Conservation (phyloP, 495 filamentous ascomycete genomes). For the Thermochaetoides thermophila region DNA sequence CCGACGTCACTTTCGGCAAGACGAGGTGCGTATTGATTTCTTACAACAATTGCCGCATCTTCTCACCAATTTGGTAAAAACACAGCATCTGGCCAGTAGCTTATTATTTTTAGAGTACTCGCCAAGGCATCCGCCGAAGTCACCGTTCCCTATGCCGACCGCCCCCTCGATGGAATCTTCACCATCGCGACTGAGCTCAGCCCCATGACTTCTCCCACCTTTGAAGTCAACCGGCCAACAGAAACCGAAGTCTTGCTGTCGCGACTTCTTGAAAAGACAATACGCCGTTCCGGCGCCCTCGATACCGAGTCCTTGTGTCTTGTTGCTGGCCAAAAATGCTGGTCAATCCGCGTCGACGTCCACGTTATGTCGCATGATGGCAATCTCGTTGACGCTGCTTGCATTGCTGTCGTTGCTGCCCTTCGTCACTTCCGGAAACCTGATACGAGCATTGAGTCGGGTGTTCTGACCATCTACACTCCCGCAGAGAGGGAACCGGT, state of each 20-base stretch:
- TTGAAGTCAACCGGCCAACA: slow-evolving; percentile 71
- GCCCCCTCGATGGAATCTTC: slow-evolving; percentile 90
- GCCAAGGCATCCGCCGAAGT: slow-evolving; percentile 80
- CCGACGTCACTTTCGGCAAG: slow-evolving; percentile 78
- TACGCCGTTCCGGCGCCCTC: slow-evolving; percentile 79
- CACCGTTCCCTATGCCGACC: slow-evolving; percentile 65
- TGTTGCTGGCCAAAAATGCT: slow-evolving; percentile 75
- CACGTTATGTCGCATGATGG: slow-evolving; percentile 85
- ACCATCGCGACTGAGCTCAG: slow-evolving; percentile 78
- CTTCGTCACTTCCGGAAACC: slow-evolving; percentile 81
- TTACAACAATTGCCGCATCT: background rate
- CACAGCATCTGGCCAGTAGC: too few relatives aligned
- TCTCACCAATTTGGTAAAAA: too few relatives aligned
- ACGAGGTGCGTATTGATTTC: slow-evolving; percentile 47
- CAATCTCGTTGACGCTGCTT: slow-evolving; percentile 69
- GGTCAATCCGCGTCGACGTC: slow-evolving; percentile 75
- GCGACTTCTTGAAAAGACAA: slow-evolving; percentile 76
- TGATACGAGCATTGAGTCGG: slow-evolving; percentile 71
- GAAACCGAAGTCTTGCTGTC: slow-evolving; percentile 73
- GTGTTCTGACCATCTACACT: slow-evolving; percentile 65
- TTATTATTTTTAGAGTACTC: slow-evolving; percentile 43
- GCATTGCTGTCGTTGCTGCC: slow-evolving; percentile 73
- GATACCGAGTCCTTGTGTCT: slow-evolving; percentile 94
- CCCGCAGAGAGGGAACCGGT: slow-evolving; percentile 80
- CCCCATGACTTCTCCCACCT: slow-evolving; percentile 83